Conservation (phyloP, 192 early-diverging fungal species). For the Coemansia sp. region DNA sequence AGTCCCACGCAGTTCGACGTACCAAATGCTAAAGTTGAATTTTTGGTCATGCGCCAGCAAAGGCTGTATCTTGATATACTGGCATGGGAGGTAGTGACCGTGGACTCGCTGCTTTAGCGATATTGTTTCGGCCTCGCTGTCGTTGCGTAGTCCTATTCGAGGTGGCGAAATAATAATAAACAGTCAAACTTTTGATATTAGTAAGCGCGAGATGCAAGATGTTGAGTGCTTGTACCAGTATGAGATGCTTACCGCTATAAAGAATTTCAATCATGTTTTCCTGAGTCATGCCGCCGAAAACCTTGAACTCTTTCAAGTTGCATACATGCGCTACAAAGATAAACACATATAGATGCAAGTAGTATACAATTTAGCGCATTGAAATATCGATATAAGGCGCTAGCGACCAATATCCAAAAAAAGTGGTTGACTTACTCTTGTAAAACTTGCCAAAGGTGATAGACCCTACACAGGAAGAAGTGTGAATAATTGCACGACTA, state of each 20-base stretch:
- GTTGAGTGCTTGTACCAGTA: conserved; percentile 13
- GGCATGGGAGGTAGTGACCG: conserved; percentile 81
- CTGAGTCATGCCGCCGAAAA: conserved; percentile 81
- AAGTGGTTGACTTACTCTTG: conserved; percentile 46
- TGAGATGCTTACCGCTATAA: conserved; percentile 57
- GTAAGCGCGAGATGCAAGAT: neutral
- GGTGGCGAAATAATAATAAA: conserved; percentile 19
- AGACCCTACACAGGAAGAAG: conserved; percentile 28
- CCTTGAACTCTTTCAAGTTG: conserved; percentile 96
- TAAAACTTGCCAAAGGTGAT: conserved; percentile 97
- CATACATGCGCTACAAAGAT: conserved; percentile 74
- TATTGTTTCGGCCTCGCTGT: conserved; percentile 86
- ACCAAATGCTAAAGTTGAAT: conserved; percentile 97
- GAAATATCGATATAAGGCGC: neutral
- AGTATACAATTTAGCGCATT: neutral
- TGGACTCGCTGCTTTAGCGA: conserved; percentile 73
- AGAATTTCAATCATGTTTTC: conserved; percentile 89
- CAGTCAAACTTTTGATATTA: neutral
- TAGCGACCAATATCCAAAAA: neutral
- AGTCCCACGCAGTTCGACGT: conserved; percentile 83
- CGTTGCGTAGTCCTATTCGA: conserved; percentile 59
- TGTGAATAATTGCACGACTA: conserved; percentile 12
- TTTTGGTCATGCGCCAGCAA: conserved; percentile 87
- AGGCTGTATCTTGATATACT: conserved; percentile 93
- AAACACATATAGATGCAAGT: neutral